Conservation (phyloP, 495 filamentous ascomycete species). For the Talaromyces liani region DNA sequence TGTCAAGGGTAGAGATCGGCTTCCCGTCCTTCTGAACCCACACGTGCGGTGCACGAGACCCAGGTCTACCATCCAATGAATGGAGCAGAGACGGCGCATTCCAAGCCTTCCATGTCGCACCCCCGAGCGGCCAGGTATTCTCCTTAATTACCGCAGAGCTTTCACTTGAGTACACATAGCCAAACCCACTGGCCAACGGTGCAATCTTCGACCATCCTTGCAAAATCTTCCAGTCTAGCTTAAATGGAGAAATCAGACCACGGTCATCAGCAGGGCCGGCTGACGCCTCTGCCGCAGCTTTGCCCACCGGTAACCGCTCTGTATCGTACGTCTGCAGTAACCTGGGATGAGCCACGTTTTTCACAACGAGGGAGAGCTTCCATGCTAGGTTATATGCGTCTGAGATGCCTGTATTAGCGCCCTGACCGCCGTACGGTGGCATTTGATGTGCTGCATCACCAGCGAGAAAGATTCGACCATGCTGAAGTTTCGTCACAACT, state of each 20-base stretch:
- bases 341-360: constrained; percentile 23
- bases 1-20: constrained; percentile 13
- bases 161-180: constrained; percentile 3
- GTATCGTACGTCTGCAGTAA: constrained; percentile 42
- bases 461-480: constrained; percentile 35
- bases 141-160: constrained; percentile 1
- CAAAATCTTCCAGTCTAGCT: background rate
- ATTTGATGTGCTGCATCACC: constrained; percentile 46
- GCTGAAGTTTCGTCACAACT: constrained; percentile 8
- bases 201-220: background rate
- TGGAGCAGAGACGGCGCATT: constrained; percentile 1
- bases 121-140: background rate
- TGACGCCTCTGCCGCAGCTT: constrained; percentile 2
- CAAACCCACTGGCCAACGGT: background rate
- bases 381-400: constrained; percentile 42
- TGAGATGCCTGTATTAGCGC: constrained; percentile 41
- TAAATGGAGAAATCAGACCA: background rate
- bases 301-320: constrained; percentile 44
- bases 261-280: background rate
- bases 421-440: constrained; percentile 41
- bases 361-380: constrained; percentile 39
- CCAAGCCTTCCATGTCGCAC: constrained; percentile 6
- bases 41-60: constrained; percentile 21
- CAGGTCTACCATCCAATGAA: constrained; percentile 13
- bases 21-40: constrained; percentile 13